Base-by-base conservation (phyloP, 768 basidiomycete species). In the Hypholoma fasciculare region DNA sequence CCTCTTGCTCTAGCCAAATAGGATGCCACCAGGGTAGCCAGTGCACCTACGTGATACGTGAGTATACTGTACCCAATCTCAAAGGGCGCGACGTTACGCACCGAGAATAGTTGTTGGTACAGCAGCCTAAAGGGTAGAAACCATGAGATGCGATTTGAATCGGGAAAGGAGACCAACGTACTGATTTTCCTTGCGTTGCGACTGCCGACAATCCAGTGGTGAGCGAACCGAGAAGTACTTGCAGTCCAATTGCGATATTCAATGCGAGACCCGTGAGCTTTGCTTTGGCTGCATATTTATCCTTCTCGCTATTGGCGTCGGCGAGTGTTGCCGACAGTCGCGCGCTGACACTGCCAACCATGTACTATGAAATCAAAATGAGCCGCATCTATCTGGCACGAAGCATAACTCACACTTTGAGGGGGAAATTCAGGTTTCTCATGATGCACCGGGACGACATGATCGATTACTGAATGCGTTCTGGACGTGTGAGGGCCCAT, bases 1-100 rank as follows among this genome's bases (percentile, higher is more conserved):
- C 88, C 87, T 40, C 89, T 82, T 17, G 82, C 78, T 7, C 85
- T 83, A 3, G 89, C 90, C 30, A 92, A 75, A 69, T 88, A 91
- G 1, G 88, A 86, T 14, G 89, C 88, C 13, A 86, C 79, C n/a
- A 90, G 16, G 0, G 89, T 92, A 7, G 88, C 70, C 9, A 87
- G 60, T 12, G 83, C 89, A 36, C 90, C 87, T 85, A 20, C 8
- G 30, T 43, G 11, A 9, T 38, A 11, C 2, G n/a, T 50, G 38
- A 56, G 47, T 52, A 37, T 7, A n/a, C 14, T 12, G 44, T 23
- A 36, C 34, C 16, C 27, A 17, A 26, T 17, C 8, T 0, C 13
- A 40, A 23, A 12, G 60, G 13, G 13, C 17, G 17, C 17, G 7
- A 14, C 13, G 40, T 42, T 16, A 14, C 69, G 37, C 63, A 78